phyloP scores from a whole-genome alignment of 148 eudicot species.

The Tetragonia tetragonoides region DNA sequence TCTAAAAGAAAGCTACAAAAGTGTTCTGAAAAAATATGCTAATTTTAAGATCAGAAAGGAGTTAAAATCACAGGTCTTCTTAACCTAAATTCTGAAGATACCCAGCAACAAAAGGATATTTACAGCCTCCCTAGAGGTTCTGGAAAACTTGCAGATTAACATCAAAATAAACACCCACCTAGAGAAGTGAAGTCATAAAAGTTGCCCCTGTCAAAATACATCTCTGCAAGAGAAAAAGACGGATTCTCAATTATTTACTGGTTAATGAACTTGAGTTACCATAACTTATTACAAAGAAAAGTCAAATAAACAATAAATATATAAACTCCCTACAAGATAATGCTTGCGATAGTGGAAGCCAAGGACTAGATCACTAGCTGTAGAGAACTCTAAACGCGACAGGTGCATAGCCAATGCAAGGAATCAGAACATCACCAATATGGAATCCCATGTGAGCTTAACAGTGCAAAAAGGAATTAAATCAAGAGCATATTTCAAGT shows the following conservation, averaged over 20 bases:
- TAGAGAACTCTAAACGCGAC: not conserved
- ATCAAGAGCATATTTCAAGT: not conserved
- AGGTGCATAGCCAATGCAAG: not conserved
- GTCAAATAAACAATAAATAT: conserved; percentile 2
- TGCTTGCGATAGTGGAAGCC: not conserved
- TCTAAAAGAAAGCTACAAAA: not conserved
- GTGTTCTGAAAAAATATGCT: not conserved
- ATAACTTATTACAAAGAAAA: conserved; percentile 11
- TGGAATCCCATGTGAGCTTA: not conserved
- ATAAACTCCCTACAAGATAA: conserved; percentile 2
- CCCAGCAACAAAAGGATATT: not conserved
- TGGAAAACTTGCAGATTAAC: not conserved
- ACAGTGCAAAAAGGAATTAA: not conserved
- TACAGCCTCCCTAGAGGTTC: not conserved
- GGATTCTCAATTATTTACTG: conserved; percentile 2
- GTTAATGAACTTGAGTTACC: not conserved
- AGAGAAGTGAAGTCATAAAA: conserved; percentile 91
- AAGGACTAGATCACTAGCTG: not conserved
- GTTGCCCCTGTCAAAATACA: conserved; percentile 86
- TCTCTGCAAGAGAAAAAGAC: conserved; percentile 57
- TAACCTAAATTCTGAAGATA: not conserved
- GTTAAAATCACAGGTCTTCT: not conserved
- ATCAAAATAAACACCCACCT: conserved; percentile 42
- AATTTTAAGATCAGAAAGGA: not conserved
- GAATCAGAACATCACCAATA: not conserved